Conservation (phyloP, 148 eudicot species). For the Talinum fruticosum region DNA sequence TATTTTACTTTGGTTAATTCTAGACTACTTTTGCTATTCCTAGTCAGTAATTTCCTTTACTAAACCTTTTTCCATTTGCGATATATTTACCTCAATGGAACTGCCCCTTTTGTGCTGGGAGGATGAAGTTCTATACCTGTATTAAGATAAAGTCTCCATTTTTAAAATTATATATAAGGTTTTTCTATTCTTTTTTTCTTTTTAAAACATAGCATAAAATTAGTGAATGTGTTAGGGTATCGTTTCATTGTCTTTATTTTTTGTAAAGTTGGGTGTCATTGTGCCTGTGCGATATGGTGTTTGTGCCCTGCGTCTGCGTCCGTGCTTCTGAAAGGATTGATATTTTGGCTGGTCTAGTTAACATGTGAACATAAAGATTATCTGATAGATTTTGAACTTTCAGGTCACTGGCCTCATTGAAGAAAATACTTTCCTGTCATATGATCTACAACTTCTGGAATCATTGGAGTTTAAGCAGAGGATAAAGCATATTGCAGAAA, state of each 20-base stretch:
- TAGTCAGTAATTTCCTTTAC: background rate
- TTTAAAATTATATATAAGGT: too few relatives aligned
- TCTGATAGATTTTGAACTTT: conserved; percentile 10
- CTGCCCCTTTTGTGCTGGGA: conserved; percentile 2
- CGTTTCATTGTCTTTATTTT: too few relatives aligned
- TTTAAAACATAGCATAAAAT: too few relatives aligned
- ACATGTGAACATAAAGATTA: background rate
- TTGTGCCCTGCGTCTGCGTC: too few relatives aligned
- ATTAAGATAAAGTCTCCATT: too few relatives aligned
- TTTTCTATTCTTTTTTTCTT: too few relatives aligned
- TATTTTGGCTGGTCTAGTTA: background rate
- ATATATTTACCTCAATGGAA: background rate
- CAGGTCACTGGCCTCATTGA: conserved; percentile 57
- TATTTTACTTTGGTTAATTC: background rate
- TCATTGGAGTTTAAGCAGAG: conserved; percentile 86
- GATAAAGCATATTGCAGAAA: conserved; percentile 67
- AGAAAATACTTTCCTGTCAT: conserved; percentile 59
- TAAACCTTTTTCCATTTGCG: background rate
- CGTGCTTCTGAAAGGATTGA: background rate
- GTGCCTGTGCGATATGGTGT: too few relatives aligned
- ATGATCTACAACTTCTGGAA: conserved; percentile 84
- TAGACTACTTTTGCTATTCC: background rate
- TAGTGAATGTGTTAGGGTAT: too few relatives aligned
- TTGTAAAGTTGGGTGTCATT: too few relatives aligned
- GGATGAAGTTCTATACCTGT: background rate